These are phyloP conservation scores for Neurospora crassa DNA, from an alignment of 2,329 filamentous ascomycete genomes.

Conservation along the genomic window DNA sequence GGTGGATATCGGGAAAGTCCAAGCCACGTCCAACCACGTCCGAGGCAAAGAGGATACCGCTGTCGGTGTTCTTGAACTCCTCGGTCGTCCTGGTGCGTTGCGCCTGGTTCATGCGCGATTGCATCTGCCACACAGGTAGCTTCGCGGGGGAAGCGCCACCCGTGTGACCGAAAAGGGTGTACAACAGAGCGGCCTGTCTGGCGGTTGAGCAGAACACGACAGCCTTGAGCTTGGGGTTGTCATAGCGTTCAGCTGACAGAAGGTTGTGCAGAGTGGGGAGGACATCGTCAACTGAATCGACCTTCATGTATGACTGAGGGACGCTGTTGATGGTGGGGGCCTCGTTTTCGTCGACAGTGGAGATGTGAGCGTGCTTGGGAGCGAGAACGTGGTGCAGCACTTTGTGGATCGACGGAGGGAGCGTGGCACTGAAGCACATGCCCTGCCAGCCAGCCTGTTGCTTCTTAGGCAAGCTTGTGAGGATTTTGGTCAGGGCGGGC, in stretches of 20 bases:
- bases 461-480: slow-evolving; percentile 59
- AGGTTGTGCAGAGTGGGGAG: slow-evolving; percentile 48
- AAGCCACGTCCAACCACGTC: slow-evolving; percentile 65
- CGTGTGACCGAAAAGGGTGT: slow-evolving; percentile 30
- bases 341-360: slow-evolving; percentile 68
- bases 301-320: slow-evolving; percentile 58
- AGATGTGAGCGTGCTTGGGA: slow-evolving; percentile 67
- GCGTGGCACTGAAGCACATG: slow-evolving; percentile 79
- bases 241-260: slow-evolving; percentile 34
- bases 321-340: slow-evolving; percentile 67
- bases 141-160: slow-evolving; percentile 25
- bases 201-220: slow-evolving; percentile 69
- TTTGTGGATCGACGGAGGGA: slow-evolving; percentile 68
- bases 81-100: slow-evolving; percentile 51
- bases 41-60: slow-evolving; percentile 53
- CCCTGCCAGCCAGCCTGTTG: slow-evolving; percentile 52
- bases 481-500: slow-evolving; percentile 67
- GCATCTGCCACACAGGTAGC: slow-evolving; percentile 35
- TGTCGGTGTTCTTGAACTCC: slow-evolving; percentile 42
- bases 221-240: slow-evolving; percentile 58
- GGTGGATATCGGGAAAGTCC: slow-evolving; percentile 49
- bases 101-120: slow-evolving; percentile 41
- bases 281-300: slow-evolving; percentile 64
- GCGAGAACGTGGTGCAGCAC: slow-evolving; percentile 62
- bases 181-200: slow-evolving; percentile 41